A percentile compares a stretch with the other conserved stretches of the same genome.
Evolutionary conservation across 306 rosid species (phyloP).

Genomic region (Oxytropis ochrocephala): DNA sequence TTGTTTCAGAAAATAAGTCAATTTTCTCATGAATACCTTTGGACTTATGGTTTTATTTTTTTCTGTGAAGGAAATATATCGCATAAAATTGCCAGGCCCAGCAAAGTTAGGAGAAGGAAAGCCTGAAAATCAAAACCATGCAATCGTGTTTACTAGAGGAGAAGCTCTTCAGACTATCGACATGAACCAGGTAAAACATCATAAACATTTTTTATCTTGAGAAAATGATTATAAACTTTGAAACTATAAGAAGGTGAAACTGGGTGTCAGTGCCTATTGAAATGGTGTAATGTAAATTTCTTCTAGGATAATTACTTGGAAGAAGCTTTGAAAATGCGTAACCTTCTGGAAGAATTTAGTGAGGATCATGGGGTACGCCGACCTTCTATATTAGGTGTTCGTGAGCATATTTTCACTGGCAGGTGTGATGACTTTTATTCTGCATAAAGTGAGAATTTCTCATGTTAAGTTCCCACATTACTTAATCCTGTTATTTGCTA

Average conservation of each 20-base stretch:
- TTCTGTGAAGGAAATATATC: conserved; percentile 72
- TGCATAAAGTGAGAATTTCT: conserved; percentile 2
- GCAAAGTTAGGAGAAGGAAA: conserved; percentile 97
- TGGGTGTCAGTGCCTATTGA: conserved; percentile 21
- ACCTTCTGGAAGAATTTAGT: conserved; percentile 89
- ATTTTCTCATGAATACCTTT: conserved; percentile 1
- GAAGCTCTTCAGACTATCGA: conserved; percentile 98
- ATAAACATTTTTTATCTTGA: not conserved
- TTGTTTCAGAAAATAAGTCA: conserved; percentile 12
- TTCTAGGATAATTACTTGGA: conserved; percentile 92
- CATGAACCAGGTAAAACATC: conserved; percentile 81
- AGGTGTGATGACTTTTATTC: conserved; percentile 49
- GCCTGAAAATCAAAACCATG: conserved; percentile 99
- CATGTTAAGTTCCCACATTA: not conserved
- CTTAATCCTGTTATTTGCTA: conserved; percentile 10
- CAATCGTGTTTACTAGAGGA: conserved; percentile 85
- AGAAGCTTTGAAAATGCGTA: conserved; percentile 97
- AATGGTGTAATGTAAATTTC: conserved; percentile 24
- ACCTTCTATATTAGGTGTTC: conserved; percentile 91
- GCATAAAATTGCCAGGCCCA: conserved; percentile 84
- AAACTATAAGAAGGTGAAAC: conserved; percentile 1
- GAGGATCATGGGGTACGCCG: conserved; percentile 97
- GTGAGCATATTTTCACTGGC: conserved; percentile 98
- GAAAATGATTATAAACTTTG: conserved; percentile 8
- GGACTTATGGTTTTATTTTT: conserved; percentile 30